These are phyloP conservation scores for Hirsutella minnesotensis DNA, from an alignment of 2,329 filamentous ascomycete genomes.

Conservation along the genomic window DNA sequence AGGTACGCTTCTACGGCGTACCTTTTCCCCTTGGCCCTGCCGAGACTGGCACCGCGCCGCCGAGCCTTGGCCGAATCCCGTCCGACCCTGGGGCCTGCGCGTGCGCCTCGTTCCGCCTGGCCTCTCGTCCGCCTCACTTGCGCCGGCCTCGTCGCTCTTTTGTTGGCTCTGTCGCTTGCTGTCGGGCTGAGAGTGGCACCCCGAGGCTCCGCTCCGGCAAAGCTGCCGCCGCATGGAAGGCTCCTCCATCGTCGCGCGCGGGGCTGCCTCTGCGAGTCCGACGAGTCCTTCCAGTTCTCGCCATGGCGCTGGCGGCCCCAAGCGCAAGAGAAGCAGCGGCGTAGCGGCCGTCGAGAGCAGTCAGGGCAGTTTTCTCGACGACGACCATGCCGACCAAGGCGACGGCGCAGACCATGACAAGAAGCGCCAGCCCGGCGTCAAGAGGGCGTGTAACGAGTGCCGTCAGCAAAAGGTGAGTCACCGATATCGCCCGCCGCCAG, in stretches of 20 bases:
- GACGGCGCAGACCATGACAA: slow-evolving; percentile 35
- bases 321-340: slow-evolving; percentile 48
- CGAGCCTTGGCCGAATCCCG: not conserved
- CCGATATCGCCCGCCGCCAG: not conserved
- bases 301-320: slow-evolving; percentile 34
- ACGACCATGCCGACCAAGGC: slow-evolving; percentile 44
- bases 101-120: not conserved
- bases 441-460: slow-evolving; percentile 76
- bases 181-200: not conserved
- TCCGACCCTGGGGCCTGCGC: too few species aligned
- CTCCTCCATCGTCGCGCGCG: slow-evolving; percentile 30
- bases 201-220: slow-evolving; percentile 6
- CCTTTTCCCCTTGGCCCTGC: not conserved
- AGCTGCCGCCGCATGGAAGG: slow-evolving; percentile 32
- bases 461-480: slow-evolving; percentile 67
- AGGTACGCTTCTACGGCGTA: not conserved
- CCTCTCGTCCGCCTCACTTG: not conserved
- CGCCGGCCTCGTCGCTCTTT: not conserved
- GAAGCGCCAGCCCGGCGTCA: slow-evolving; percentile 56
- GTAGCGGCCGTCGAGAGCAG: slow-evolving; percentile 44
- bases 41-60: not conserved
- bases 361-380: slow-evolving; percentile 39
- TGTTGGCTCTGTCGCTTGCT: not conserved
- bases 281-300: slow-evolving; percentile 43
- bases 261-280: slow-evolving; percentile 39